Conservation (phyloP, 257 asterid species). For the Solanum virginianum region DNA sequence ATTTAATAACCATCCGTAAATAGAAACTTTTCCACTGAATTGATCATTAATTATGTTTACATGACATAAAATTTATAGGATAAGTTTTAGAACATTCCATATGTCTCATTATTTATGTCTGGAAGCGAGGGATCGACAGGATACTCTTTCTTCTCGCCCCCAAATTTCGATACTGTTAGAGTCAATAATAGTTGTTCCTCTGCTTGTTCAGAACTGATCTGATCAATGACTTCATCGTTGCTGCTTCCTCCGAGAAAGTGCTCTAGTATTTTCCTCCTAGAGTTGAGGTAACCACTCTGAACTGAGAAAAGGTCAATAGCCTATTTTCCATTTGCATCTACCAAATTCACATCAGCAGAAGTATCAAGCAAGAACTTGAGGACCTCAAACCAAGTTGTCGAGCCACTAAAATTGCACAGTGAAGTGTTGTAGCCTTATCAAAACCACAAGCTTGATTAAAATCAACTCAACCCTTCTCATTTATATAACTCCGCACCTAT, state of each 20-base stretch:
- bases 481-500: constrained; percentile 14
- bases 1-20: too few relatives aligned
- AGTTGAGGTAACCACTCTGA: neutral
- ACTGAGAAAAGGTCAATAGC: constrained; percentile 14
- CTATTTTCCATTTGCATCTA: constrained; percentile 18
- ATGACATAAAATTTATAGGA: too few relatives aligned
- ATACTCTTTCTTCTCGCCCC: constrained; percentile 20
- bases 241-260: neutral
- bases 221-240: neutral
- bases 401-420: constrained; percentile 24
- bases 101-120: constrained; percentile 23
- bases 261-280: constrained; percentile 14
- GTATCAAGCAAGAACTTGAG: constrained; percentile 24
- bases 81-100: neutral
- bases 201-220: neutral
- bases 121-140: constrained; percentile 40
- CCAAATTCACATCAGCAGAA: constrained; percentile 19
- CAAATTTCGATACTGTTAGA: constrained; percentile 2
- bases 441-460: constrained; percentile 24
- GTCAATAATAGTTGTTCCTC: constrained; percentile 2
- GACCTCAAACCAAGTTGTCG: constrained; percentile 7
- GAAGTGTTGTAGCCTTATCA: constrained; percentile 30
- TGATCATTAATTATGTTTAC: too few relatives aligned
- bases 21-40: too few relatives aligned
- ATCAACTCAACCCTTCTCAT: constrained; percentile 14